These are phyloP conservation scores for Berkeleyomyces basicola DNA, from an alignment of 2,329 filamentous ascomycete genomes.

Conservation along the genomic window DNA sequence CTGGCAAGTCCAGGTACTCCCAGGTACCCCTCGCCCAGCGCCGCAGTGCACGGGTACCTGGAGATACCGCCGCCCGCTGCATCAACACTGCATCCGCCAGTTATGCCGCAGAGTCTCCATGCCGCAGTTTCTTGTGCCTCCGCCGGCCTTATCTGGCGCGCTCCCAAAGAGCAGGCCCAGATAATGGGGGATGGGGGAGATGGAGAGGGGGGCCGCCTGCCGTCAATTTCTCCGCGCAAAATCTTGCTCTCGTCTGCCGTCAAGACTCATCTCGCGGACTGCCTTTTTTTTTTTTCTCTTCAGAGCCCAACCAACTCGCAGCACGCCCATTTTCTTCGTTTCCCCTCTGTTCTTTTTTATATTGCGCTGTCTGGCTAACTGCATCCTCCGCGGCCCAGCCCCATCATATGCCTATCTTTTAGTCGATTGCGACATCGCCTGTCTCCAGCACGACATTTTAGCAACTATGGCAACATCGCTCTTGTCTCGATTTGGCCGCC, in stretches of 20 bases:
- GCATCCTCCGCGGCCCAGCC: slow-evolving; percentile 3
- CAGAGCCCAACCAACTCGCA: neutral
- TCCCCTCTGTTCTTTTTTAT: neutral
- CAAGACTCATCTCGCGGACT: neutral
- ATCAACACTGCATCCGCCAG: too few relatives aligned
- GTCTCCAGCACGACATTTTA: too few relatives aligned
- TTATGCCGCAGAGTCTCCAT: neutral
- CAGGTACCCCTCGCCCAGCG: too few relatives aligned
- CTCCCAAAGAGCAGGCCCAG: neutral
- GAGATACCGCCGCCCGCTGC: too few relatives aligned
- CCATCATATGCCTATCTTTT: slow-evolving; percentile 11
- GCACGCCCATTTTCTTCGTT: neutral
- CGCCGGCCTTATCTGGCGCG: neutral
- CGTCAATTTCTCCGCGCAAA: neutral
- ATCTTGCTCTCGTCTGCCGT: neutral
- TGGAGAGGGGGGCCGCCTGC: neutral
- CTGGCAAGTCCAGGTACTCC: too few relatives aligned
- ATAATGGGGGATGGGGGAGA: neutral
- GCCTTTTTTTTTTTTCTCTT: neutral
- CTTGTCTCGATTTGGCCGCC: slow-evolving; percentile 12
- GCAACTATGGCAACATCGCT: slow-evolving; percentile 13
- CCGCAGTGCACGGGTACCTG: too few relatives aligned
- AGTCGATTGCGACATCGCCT: neutral
- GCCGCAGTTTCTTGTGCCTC: neutral
- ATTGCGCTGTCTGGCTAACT: neutral